Evolutionary conservation across 148 eudicot genomes (phyloP), one percentile per base, ranked within the genome.

Genomic region (Fagopyrum esculentum): DNA sequence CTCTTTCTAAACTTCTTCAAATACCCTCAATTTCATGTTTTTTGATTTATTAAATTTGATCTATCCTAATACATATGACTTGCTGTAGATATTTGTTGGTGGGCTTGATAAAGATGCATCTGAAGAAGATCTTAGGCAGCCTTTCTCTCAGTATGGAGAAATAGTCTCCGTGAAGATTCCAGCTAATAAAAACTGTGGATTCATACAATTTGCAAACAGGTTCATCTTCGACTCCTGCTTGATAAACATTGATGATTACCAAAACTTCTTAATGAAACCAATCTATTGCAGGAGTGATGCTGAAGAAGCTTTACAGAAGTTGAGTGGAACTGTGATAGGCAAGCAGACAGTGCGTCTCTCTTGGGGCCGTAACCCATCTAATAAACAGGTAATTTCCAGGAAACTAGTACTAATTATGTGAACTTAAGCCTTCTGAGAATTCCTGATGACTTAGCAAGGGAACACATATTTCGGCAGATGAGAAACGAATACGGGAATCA

Each of bases 291-390:
- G 98, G 76, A 84, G 77, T 64, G 83, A 89, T 74, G 98, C 98
- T 49, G 97, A 91, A 80, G 98, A 87, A 78, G 98, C 98, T 71
- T 80, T 94, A 77, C 88, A 89, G 77, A 89, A 91, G 83, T 84
- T 94, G 81, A 91, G 84, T 79, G 98, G 97, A 51, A 85, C 93
- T 6, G 86, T 82, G 13, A 89, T 94, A 49, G 97, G 97, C 26
- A 94, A 90, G 81, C 98, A 94, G 83, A 89, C 89, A 6, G 98
- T 94, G 54, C 93, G 98, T 47, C 97, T 94, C 78, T 91, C 98
- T 76, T 94, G 98, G 98, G 98, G 98, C 77, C 93, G 98, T 46
- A 92, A 90, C 79, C 96, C 95, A 72, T 93, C 93, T 64, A 88
- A 89, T 84, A 94, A 90, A 80, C 98, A 94, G 97, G 98, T 69